A percentile compares a stretch with the other conserved stretches of the same genome.
Conservation (phyloP, 139 green algal genomes). For the Dunaliella sp. region DNA sequence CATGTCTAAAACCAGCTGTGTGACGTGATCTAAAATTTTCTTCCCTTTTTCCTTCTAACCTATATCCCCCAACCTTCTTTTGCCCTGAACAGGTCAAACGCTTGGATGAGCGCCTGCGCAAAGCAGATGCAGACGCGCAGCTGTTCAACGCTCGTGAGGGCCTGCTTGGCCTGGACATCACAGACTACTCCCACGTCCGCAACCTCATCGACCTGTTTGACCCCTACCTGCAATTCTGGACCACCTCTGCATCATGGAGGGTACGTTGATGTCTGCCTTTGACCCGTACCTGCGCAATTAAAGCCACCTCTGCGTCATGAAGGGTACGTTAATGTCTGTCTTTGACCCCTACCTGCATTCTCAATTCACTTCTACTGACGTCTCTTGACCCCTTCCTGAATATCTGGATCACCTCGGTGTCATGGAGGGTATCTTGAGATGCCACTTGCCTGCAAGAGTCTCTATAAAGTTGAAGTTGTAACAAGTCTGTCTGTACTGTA, state of each 20-base stretch:
- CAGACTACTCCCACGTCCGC: constrained; percentile 65
- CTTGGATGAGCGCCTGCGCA: constrained; percentile 54
- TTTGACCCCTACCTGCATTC: constrained; percentile 77
- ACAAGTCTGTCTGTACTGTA: too few species aligned
- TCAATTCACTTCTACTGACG: constrained; percentile 52
- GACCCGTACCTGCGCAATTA: constrained; percentile 78
- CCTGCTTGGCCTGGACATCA: constrained; percentile 55
- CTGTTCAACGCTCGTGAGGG: constrained; percentile 67
- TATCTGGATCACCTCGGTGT: constrained; percentile 41
- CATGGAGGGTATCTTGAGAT: constrained; percentile 45
- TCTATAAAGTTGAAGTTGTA: too few species aligned
- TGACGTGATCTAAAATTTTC: too few species aligned
- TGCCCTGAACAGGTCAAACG: not conserved
- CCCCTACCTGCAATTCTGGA: constrained; percentile 79
- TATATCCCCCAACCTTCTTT: too few species aligned
- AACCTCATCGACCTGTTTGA: constrained; percentile 70
- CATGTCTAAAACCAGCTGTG: too few species aligned
- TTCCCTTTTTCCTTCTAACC: too few species aligned
- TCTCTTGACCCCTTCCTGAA: not conserved
- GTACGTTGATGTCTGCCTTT: constrained; percentile 41
- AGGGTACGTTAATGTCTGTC: constrained; percentile 18
- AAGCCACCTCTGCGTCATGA: constrained; percentile 57
- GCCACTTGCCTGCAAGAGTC: too few species aligned
- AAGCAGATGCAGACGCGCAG: constrained; percentile 53
- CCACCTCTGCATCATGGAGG: constrained; percentile 50